Base-by-base conservation (phyloP, 768 basidiomycete species). In the Hygrophorus pudorinus region DNA sequence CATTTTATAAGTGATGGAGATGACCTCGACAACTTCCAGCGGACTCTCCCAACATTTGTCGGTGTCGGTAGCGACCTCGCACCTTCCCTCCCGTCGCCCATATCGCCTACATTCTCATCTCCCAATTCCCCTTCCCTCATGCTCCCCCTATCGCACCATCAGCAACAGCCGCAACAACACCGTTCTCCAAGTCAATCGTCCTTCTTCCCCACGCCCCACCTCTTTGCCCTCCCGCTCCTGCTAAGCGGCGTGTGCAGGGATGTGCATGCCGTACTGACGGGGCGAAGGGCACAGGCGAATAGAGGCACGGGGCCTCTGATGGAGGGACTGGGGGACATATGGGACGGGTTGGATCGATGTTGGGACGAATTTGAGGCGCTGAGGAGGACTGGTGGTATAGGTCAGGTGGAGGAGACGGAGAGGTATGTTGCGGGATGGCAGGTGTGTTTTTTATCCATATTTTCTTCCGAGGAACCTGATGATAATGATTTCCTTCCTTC, bases 351-450 rank as follows among this genome's bases (percentile, higher is more conserved):
- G 8, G 86, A 89, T 48, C 65, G 65, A 33, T 87, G 79, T 52
- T 93, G 89, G 90, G 74, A 83, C 29, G 86, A 90, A 34, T 81
- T 96, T 40, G 87, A 89, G 32, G 59, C 62, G 6, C 64, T 92
- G 47, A 69, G 76, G 35, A 63, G 68, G 34, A 54, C 54, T 28
- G 51, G 58, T 27, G 36, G 53, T 24, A 56, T 53, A 36, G 57
- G 57, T 46, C 59, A 66, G 18, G 65, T 16, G 61, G 63, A 24
- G 58, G 63, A 21, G 68, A 70, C 72, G 29, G 70, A 72, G 35
- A 63, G 81, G 46, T 92, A 85, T 57, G 79, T 82, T 36, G 80
- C 85, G 55, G 80, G 82, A 28, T 94, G 91, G 90, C 84, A 87
- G 74, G 24, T 24, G 3, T 24, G 24, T 24, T 24, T 82, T n/a